These are phyloP conservation scores for Rhododendron ovatum DNA, from an alignment of 148 eudicot species.

Conservation along the genomic window DNA sequence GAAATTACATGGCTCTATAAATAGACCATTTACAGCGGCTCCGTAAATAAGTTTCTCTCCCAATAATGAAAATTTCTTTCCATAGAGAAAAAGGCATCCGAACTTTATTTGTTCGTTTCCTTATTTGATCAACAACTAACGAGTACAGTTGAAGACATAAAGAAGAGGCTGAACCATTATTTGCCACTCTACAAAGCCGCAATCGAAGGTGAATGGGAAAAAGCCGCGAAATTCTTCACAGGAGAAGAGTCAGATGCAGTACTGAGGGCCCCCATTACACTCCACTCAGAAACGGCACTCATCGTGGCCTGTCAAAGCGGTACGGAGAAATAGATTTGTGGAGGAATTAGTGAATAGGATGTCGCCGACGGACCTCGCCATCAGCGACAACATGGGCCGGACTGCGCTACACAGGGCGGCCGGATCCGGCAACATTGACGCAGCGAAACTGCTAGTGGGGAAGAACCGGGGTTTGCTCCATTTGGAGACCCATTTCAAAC, in stretches of 20 bases:
- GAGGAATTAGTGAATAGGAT: not conserved
- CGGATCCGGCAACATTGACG: not conserved
- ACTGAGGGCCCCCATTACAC: not conserved
- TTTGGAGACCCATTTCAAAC: fast-evolving
- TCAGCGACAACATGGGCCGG: fast-evolving
- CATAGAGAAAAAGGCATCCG: too few relatives aligned
- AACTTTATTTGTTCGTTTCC: too few relatives aligned
- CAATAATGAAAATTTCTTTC: too few relatives aligned
- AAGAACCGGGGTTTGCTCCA: not conserved
- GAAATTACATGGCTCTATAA: too few relatives aligned
- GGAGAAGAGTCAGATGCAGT: not conserved
- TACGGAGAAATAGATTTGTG: not conserved
- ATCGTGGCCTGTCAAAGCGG: not conserved
- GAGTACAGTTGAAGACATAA: not conserved
- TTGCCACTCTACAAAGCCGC: not conserved
- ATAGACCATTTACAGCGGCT: too few relatives aligned
- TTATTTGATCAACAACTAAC: not conserved
- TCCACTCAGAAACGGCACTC: not conserved
- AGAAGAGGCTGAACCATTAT: not conserved
- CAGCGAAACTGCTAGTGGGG: not conserved
- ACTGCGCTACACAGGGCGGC: not conserved
- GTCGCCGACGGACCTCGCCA: not conserved
- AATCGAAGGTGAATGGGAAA: not conserved
- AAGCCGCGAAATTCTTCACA: not conserved
- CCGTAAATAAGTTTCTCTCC: too few relatives aligned